These are phyloP conservation scores for Chaetoceros tenuissimus DNA, from an alignment of 108 stramenopile species.

Conservation along the genomic window DNA sequence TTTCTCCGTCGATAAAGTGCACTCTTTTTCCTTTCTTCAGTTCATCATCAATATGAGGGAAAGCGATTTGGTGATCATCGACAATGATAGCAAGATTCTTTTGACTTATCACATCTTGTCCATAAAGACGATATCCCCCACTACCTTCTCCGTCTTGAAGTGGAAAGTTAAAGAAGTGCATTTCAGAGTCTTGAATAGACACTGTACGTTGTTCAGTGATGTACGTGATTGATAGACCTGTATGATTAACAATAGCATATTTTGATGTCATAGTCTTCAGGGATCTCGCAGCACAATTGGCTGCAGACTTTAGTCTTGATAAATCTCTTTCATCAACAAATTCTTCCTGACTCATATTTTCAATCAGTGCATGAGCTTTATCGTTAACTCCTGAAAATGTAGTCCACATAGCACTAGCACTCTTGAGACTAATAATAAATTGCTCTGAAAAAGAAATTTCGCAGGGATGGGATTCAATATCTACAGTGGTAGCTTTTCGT, in stretches of 20 bases:
- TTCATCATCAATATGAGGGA: conserved; percentile 46
- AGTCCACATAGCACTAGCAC: conserved; percentile 73
- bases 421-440: conserved; percentile 66
- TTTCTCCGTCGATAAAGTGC: conserved; percentile 30
- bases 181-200: conserved; percentile 14
- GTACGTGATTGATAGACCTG: conserved; percentile 35
- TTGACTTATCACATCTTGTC: conserved; percentile 56
- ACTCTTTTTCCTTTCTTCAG: conserved; percentile 27
- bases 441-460: conserved; percentile 73
- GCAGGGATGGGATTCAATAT: conserved; percentile 71
- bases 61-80: conserved; percentile 20
- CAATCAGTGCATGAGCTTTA: background rate
- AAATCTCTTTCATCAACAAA: background rate
- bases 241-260: conserved; percentile 73
- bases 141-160: conserved; percentile 50
- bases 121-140: conserved; percentile 68
- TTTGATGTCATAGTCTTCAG: conserved; percentile 64
- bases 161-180: conserved; percentile 71
- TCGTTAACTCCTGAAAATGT: conserved; percentile 41
- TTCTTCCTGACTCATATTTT: background rate
- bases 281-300: conserved; percentile 57
- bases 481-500: conserved; percentile 53
- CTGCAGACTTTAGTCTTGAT: conserved; percentile 11
- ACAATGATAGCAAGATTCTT: conserved; percentile 45
- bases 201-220: conserved; percentile 24